These are phyloP conservation scores for Debaryomyces hansenii DNA, from an alignment of 805 yeast species.

Conservation along the genomic window DNA sequence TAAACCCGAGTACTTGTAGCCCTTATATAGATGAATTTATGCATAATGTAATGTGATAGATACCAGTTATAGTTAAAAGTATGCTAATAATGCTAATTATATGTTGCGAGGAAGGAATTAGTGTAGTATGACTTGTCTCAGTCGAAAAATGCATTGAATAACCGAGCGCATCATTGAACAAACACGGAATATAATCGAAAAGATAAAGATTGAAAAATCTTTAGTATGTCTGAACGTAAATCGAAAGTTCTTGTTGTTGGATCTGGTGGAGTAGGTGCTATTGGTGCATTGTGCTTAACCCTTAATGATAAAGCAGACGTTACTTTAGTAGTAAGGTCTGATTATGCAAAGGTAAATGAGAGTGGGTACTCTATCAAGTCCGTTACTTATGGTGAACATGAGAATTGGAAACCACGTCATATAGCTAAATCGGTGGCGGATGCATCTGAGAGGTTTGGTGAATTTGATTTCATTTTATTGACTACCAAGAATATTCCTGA, in stretches of 20 bases:
- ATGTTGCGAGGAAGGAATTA: too few species aligned
- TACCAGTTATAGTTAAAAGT: too few species aligned
- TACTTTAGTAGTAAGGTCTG: conserved; percentile 38
- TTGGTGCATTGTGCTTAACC: conserved; percentile 65
- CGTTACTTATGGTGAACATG: conserved; percentile 30
- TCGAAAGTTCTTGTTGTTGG: conserved; percentile 63
- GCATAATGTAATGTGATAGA: too few species aligned
- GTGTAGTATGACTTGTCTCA: too few species aligned
- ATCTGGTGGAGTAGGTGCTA: conserved; percentile 84
- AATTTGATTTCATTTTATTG: conserved; percentile 38
- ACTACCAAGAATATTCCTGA: conserved; percentile 41
- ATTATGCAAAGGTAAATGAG: conserved; percentile 26
- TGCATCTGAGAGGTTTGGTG: conserved; percentile 23
- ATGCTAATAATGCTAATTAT: too few species aligned
- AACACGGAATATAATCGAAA: too few species aligned
- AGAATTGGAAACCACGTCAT: conserved; percentile 29
- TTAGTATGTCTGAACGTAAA: neutral
- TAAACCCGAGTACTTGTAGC: conserved; percentile 1
- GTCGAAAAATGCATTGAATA: too few species aligned
- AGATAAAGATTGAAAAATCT: too few species aligned
- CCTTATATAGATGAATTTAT: neutral
- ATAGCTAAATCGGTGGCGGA: conserved; percentile 28
- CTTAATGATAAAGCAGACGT: conserved; percentile 43
- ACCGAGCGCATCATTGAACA: too few species aligned
- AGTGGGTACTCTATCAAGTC: conserved; percentile 35